Conservation (phyloP, 768 basidiomycete genomes). For the Clitopilus hobsonii region DNA sequence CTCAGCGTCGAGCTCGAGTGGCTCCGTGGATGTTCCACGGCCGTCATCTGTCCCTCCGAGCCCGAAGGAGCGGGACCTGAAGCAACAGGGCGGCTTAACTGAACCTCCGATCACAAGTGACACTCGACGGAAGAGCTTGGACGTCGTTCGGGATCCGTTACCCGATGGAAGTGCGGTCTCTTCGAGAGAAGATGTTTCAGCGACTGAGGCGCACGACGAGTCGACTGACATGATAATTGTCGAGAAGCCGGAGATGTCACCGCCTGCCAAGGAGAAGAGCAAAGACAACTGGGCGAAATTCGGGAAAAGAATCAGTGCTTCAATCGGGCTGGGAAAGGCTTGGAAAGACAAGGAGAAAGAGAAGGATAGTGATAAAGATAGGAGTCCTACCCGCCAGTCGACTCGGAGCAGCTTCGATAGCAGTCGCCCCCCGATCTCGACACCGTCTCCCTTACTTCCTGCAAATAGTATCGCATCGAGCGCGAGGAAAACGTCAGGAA, state of each 20-base stretch:
- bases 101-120: slow-evolving; percentile 30
- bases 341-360: slow-evolving; percentile 26
- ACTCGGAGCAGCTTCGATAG: background rate
- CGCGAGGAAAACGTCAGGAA: background rate
- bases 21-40: slow-evolving; percentile 32
- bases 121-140: slow-evolving; percentile 41
- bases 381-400: no score
- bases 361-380: background rate
- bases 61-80: slow-evolving; percentile 19
- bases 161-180: slow-evolving; percentile 7
- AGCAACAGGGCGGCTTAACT: slow-evolving; percentile 25
- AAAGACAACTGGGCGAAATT: slow-evolving; percentile 58
- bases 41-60: slow-evolving; percentile 57
- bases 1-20: slow-evolving; percentile 4
- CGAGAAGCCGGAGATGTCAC: slow-evolving; percentile 29
- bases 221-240: slow-evolving; percentile 8
- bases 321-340: slow-evolving; percentile 43
- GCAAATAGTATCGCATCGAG: background rate
- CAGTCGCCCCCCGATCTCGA: background rate
- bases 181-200: slow-evolving; percentile 13
- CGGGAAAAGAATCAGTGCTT: slow-evolving; percentile 57
- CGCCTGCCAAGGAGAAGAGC: slow-evolving; percentile 25
- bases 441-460: background rate
- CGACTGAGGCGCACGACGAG: slow-evolving; percentile 21
- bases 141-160: slow-evolving; percentile 22